These are phyloP conservation scores for Linnemannia hyalina DNA, from an alignment of 192 early-diverging fungal species.

Conservation along the genomic window DNA sequence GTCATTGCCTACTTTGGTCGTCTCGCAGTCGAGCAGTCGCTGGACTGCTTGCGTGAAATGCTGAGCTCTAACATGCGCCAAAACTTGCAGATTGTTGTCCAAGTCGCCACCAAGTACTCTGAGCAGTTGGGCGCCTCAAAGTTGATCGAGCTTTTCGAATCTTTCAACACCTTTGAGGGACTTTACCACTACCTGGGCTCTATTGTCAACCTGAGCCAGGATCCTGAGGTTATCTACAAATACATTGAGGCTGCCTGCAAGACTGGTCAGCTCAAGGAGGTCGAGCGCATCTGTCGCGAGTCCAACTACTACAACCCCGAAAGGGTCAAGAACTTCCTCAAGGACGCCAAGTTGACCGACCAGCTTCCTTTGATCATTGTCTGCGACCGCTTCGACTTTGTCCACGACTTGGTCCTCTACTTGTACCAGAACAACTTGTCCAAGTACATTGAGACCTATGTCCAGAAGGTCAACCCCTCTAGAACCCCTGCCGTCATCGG, in stretches of 20 bases:
- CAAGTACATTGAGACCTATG: slow-evolving; percentile 99
- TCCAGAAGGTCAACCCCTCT: slow-evolving; percentile 97
- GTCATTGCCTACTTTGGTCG: slow-evolving; percentile 95
- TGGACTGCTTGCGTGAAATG: slow-evolving; percentile 96
- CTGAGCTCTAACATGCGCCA: slow-evolving; percentile 91
- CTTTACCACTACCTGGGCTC: slow-evolving; percentile 98
- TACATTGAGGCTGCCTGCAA: slow-evolving; percentile 97
- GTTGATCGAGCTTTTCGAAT: slow-evolving; percentile 94
- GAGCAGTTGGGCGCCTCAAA: slow-evolving; percentile 92
- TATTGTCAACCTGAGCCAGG: slow-evolving; percentile 95
- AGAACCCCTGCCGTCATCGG: slow-evolving; percentile 97
- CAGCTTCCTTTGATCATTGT: slow-evolving; percentile 99
- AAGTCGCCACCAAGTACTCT: slow-evolving; percentile 97
- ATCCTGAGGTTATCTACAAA: slow-evolving; percentile 97
- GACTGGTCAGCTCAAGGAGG: slow-evolving; percentile 96
- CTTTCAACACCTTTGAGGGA: slow-evolving; percentile 91
- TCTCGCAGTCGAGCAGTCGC: slow-evolving; percentile 96
- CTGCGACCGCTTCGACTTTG: slow-evolving; percentile 97
- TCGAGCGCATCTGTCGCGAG: slow-evolving; percentile 97
- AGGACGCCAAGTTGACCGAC: slow-evolving; percentile 96
- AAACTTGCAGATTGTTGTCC: slow-evolving; percentile 95
- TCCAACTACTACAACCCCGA: slow-evolving; percentile 97
- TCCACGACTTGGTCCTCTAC: slow-evolving; percentile 97
- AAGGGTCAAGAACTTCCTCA: slow-evolving; percentile 99
- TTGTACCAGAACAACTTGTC: slow-evolving; percentile 94